phyloP scores from a whole-genome alignment of 2,329 filamentous ascomycete species.

The Coleophoma cylindrospora region DNA sequence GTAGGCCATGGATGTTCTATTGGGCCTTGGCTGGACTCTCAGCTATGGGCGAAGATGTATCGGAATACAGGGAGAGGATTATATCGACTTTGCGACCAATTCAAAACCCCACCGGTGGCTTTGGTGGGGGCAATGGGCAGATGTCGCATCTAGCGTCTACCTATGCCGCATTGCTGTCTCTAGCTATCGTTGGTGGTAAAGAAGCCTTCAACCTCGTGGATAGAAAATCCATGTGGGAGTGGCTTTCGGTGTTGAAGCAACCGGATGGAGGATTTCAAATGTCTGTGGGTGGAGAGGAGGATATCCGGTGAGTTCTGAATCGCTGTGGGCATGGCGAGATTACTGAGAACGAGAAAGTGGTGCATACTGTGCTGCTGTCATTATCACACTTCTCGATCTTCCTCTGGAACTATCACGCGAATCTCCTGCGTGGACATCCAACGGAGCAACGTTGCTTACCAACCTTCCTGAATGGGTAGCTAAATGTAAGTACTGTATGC shows the following conservation, averaged over 20 bases:
- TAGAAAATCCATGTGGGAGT: conserved; percentile 83
- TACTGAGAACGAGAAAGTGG: conserved; percentile 47
- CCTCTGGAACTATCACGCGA: conserved; percentile 74
- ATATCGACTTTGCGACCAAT: conserved; percentile 71
- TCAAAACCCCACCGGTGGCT: conserved; percentile 80
- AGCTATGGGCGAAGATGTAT: conserved; percentile 70
- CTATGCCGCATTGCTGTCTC: conserved; percentile 76
- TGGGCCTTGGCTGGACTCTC: conserved; percentile 78
- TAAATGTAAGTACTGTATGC: conserved; percentile 54
- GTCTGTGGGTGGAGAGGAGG: conserved; percentile 81
- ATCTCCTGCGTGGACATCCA: conserved; percentile 60
- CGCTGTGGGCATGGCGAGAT: too few species aligned
- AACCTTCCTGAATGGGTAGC: conserved; percentile 76
- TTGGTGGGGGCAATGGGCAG: conserved; percentile 91
- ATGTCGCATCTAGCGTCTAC: conserved; percentile 82
- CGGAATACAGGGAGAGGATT: conserved; percentile 61
- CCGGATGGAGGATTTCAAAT: conserved; percentile 86
- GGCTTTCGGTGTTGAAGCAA: conserved; percentile 83
- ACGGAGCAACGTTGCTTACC: conserved; percentile 62
- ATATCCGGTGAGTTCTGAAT: conserved; percentile 64
- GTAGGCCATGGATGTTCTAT: conserved; percentile 90
- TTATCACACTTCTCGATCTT: conserved; percentile 78
- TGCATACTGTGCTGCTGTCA: conserved; percentile 84
- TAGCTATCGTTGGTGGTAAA: conserved; percentile 73
- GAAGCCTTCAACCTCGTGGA: conserved; percentile 73